These are phyloP conservation scores for Amylocystis lapponica DNA, from an alignment of 768 basidiomycete species.

Conservation along the genomic window DNA sequence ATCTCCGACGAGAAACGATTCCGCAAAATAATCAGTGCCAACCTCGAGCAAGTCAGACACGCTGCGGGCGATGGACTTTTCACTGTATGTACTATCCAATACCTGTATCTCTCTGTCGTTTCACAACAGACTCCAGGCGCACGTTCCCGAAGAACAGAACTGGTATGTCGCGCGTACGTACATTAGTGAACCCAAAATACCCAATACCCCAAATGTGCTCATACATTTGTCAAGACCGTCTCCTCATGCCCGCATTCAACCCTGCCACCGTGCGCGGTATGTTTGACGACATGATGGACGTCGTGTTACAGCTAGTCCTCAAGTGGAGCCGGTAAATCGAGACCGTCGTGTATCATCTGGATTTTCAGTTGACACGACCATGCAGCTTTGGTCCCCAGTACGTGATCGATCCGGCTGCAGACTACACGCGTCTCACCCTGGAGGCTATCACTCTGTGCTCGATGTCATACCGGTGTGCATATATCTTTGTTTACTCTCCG, in stretches of 20 bases:
- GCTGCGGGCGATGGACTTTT: slow-evolving; percentile 37
- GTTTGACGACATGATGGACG: slow-evolving; percentile 44
- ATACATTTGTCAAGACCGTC: slow-evolving; percentile 22
- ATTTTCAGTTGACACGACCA: background rate
- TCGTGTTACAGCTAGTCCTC: slow-evolving; percentile 36
- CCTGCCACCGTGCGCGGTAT: slow-evolving; percentile 35
- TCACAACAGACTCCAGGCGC: slow-evolving; percentile 24
- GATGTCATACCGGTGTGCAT: slow-evolving; percentile 39
- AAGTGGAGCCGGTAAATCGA: slow-evolving; percentile 36
- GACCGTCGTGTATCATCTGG: background rate
- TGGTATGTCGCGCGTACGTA: slow-evolving; percentile 38
- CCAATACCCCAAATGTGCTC: background rate
- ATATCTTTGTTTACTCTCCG: background rate
- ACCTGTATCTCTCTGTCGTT: slow-evolving; percentile 15
- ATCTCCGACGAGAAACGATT: slow-evolving; percentile 38
- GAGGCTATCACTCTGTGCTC: slow-evolving; percentile 41
- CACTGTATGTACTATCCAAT: slow-evolving; percentile 24
- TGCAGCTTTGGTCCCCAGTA: slow-evolving; percentile 36
- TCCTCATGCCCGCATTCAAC: slow-evolving; percentile 39
- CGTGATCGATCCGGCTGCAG: slow-evolving; percentile 36
- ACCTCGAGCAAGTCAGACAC: slow-evolving; percentile 30
- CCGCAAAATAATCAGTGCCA: slow-evolving; percentile 31
- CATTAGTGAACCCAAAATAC: background rate
- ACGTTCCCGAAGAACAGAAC: slow-evolving; percentile 34
- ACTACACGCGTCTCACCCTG: slow-evolving; percentile 42